A percentile compares a stretch with the other conserved stretches of the same genome.
Evolutionary conservation across 225 moss, liverwort and hornwort species (phyloP).

Genomic region (Pleurozium schreberi): DNA sequence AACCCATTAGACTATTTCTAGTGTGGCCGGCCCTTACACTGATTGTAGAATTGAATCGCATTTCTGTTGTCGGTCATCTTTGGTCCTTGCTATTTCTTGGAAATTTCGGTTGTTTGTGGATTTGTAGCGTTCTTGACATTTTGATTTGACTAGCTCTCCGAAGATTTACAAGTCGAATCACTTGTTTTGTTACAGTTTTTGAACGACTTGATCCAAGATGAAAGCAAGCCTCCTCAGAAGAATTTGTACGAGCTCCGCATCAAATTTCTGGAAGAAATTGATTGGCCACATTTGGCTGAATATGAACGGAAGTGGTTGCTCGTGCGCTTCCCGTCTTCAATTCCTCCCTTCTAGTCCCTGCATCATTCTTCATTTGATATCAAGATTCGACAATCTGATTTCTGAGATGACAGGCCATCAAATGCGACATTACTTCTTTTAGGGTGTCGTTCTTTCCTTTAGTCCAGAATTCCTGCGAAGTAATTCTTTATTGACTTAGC

Average conservation of each 20-base stretch:
- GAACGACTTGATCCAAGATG: slow-evolving; percentile 89
- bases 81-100: neutral
- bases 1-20: neutral
- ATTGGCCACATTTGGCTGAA: slow-evolving; percentile 76
- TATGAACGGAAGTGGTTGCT: slow-evolving; percentile 73
- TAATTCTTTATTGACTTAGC: slow-evolving; percentile 4
- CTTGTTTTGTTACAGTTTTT: slow-evolving; percentile 41
- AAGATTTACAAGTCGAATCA: neutral
- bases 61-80: neutral
- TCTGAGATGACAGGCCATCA: neutral
- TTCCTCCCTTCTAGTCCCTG: slow-evolving; percentile 52
- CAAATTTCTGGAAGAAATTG: slow-evolving; percentile 52
- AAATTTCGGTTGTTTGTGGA: neutral
- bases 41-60: neutral
- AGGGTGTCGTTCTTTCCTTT: neutral
- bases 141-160: neutral
- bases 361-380: neutral
- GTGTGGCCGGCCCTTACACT: neutral
- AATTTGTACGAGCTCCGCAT: slow-evolving; percentile 60
- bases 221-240: slow-evolving; percentile 88
- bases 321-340: slow-evolving; percentile 62
- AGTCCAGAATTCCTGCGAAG: neutral
- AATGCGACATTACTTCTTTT: neutral
- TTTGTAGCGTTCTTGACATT: neutral
- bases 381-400: neutral